Base-by-base conservation (phyloP, 495 filamentous ascomycete genomes). In the Endocarpon pusillum region DNA sequence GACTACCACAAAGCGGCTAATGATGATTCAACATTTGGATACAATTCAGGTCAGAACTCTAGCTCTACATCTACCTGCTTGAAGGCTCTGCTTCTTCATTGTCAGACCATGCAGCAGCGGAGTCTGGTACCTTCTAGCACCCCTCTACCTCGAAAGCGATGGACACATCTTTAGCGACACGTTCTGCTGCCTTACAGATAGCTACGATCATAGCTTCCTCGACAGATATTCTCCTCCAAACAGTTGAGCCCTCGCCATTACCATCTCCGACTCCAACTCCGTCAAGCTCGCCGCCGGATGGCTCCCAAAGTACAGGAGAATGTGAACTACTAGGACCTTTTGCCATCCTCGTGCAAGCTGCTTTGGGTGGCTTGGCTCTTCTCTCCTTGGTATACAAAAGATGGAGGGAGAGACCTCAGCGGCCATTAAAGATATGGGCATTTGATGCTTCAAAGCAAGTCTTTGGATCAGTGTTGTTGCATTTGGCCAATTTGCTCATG, bases 381-480 rank as follows among this genome's bases (percentile, higher is more conserved):
- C 54, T 84, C 21, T 78, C 84, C 3, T 66, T 97, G 14, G 85
- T 96, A 12, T 93, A 73, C 55, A 97, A 97, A 56, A 70, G 89
- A 41, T 94, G 79, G 71, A 69, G 81, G 39, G 89, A 97, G 58
- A 64, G 78, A 18, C 87, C 87, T 1, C 87, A 94, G 46, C 71
- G 89, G 26, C 91, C 91, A 12, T 38, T 96, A 36, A 83, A 82
- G 55, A 81, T 97, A 41, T 97, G 86, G 86, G 83, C 75, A 44
- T 96, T 96, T 49, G 89, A 97, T 55, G 89, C 75, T 21, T 87
- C 79, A 11, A 97, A 97, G 59, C 89, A 97, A 60, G 84, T 97
- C n/a, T 77, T 94, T 40, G 89, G 89, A 7, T 85, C 81, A 27
- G 71, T 80, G 27, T 67, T 97, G 60, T 71, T 93, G 17, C 89